Base-by-base conservation (phyloP, 768 basidiomycete genomes). In the Suillus placidus region DNA sequence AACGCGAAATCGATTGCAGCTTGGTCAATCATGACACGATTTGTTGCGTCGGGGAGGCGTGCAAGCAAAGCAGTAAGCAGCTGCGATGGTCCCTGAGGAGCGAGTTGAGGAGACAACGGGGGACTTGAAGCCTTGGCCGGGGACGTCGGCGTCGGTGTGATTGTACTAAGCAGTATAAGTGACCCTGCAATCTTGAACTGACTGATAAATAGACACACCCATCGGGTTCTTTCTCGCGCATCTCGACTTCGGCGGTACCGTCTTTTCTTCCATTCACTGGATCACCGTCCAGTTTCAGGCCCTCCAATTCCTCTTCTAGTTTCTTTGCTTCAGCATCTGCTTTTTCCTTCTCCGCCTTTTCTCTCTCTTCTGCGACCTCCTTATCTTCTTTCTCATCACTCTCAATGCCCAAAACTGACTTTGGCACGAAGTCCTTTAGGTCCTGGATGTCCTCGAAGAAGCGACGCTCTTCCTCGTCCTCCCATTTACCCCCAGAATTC, bases 371-470 rank as follows among this genome's bases (percentile, higher is more conserved):
- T 9, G 80, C 78, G 35, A 74, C 77, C 30, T 71, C 75, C n/a
- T 81, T 82, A 43, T 87, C 87, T 0, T 69, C 69, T 35, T 62
- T 62, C 61, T 72, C 75, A 49, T 81, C 80, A 1, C 69, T 74
- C 13, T 81, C 83, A 58, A 96, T 83, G 26, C 95, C 95, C 23
- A 99, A 81, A 45, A 99, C 86, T 61, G 88, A 91, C 60, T 86
- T 88, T 0, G 97, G 97, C 2, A 97, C 94, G 65, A 95, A 94
- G 65, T 97, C 94, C 66, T 91, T 90, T 62, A 98, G 76, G 76
- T 99, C 97, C 66, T 92, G 87, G 51, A 97, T 81, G 66, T 98
- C 95, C 73, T 98, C 97, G 70, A 91, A 99, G 78, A 97, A 99
- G 65, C 89, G 82, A 30, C 92, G 83, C 75, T 98, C 97, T 79